Conservation (phyloP, 371 early-diverging fungal genomes). For the Zopfochytrium polystomum region DNA sequence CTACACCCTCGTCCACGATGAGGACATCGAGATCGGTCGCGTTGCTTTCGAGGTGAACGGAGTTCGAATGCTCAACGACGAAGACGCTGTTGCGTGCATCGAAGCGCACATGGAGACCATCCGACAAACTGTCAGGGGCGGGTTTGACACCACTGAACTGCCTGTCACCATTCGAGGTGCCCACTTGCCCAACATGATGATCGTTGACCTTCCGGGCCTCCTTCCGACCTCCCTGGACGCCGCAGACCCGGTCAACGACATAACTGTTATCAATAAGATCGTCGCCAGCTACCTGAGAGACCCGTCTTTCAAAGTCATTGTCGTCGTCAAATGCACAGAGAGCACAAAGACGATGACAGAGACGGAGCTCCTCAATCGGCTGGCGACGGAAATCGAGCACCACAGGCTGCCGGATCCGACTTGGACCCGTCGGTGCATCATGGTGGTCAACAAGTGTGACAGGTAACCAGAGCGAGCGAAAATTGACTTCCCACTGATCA, state of each 20-base stretch:
- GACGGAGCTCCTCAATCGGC: background rate
- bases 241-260: too few relatives aligned
- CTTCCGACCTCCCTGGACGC: background rate
- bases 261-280: background rate
- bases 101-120: background rate
- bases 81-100: background rate
- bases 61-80: background rate
- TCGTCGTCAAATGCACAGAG: background rate
- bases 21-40: background rate
- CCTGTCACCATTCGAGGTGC: background rate
- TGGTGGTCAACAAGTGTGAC: background rate
- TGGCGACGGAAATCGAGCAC: background rate
- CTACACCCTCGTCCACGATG: background rate
- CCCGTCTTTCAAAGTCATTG: background rate
- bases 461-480: background rate
- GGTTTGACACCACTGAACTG: background rate
- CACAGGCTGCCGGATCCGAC: background rate
- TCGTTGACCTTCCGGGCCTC: background rate
- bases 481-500: too few relatives aligned
- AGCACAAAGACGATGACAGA: background rate
- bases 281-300: background rate
- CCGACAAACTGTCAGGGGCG: background rate
- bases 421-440: background rate
- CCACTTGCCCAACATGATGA: background rate
- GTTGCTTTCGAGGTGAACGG: background rate